These are phyloP conservation scores for Nemania serpens DNA, from an alignment of 2,329 filamentous ascomycete species.

Conservation along the genomic window DNA sequence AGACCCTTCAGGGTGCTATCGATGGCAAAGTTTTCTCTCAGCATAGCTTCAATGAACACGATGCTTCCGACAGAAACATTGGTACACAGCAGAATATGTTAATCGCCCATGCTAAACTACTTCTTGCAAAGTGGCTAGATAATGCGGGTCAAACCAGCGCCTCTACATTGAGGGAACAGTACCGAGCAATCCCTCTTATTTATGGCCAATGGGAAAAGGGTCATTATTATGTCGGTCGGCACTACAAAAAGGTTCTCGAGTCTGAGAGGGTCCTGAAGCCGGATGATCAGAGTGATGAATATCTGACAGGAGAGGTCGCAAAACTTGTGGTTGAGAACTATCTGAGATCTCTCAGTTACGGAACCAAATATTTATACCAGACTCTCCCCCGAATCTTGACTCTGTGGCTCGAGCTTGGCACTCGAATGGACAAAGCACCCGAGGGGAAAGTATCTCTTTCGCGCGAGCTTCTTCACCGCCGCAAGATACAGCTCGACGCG, in stretches of 20 bases:
- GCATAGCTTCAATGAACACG: conserved; percentile 43
- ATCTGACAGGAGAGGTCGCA: conserved; percentile 79
- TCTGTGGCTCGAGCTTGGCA: conserved; percentile 90
- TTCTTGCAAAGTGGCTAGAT: conserved; percentile 97
- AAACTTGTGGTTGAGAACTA: conserved; percentile 93
- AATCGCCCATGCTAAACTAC: conserved; percentile 78
- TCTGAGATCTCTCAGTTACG: conserved; percentile 80
- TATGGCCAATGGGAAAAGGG: conserved; percentile 87
- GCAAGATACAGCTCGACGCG: conserved; percentile 68
- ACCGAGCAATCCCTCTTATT: conserved; percentile 77
- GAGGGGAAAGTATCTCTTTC: conserved; percentile 59
- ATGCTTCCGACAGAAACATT: conserved; percentile 47
- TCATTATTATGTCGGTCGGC: conserved; percentile 93
- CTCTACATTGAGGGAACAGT: conserved; percentile 76
- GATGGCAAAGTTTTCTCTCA: conserved; percentile 74
- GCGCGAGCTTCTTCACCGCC: conserved; percentile 56
- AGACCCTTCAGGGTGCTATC: conserved; percentile 86
- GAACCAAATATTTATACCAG: conserved; percentile 95
- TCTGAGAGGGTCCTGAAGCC: conserved; percentile 79
- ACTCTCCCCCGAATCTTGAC: conserved; percentile 90
- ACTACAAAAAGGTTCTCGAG: conserved; percentile 96
- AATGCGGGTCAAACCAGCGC: conserved; percentile 91
- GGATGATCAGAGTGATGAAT: conserved; percentile 77
- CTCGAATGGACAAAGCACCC: conserved; percentile 68
- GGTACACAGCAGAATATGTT: conserved; percentile 62